Percentiles rank a stretch among this genome's conserved stretches.
Evolutionary conservation across 257 asterid species (phyloP).

Genomic region (Salvia rosmarinus): DNA sequence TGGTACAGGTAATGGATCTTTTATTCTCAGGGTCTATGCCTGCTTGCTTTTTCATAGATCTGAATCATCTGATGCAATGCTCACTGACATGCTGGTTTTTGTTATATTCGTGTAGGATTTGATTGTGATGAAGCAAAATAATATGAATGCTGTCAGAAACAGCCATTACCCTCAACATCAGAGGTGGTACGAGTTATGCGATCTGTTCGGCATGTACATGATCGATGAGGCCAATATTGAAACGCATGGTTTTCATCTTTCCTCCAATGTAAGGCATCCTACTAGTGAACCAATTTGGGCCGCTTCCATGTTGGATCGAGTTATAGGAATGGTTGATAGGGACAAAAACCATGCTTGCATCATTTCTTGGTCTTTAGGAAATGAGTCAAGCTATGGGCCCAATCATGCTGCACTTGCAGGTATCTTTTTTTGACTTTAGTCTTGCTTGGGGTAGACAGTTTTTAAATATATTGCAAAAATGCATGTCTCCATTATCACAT

Average conservation of each 20-base stretch:
- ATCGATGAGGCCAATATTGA: slow-evolving; percentile 98
- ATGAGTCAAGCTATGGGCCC: slow-evolving; percentile 94
- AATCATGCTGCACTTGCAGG: slow-evolving; percentile 95
- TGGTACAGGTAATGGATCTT: slow-evolving; percentile 75
- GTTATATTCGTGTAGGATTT: slow-evolving; percentile 61
- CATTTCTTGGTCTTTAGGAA: slow-evolving; percentile 94
- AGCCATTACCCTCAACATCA: slow-evolving; percentile 97
- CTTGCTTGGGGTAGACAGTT: slow-evolving; percentile 9
- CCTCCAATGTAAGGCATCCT: slow-evolving; percentile 72
- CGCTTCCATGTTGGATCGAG: slow-evolving; percentile 89
- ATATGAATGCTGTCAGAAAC: slow-evolving; percentile 92
- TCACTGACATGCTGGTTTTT: background rate
- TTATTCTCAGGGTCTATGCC: slow-evolving; percentile 25
- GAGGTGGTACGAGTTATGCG: slow-evolving; percentile 97
- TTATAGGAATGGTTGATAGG: slow-evolving; percentile 95
- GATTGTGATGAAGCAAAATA: slow-evolving; percentile 91
- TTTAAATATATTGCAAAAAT: slow-evolving; percentile 1
- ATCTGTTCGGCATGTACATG: slow-evolving; percentile 98
- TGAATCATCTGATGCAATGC: slow-evolving; percentile 2
- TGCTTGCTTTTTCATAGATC: slow-evolving; percentile 23
- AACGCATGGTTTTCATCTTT: slow-evolving; percentile 91
- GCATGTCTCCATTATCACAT: slow-evolving; percentile 11
- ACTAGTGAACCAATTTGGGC: slow-evolving; percentile 84
- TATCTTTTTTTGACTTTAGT: slow-evolving; percentile 34
- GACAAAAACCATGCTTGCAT: slow-evolving; percentile 96